These are phyloP conservation scores for Trametes cubensis DNA, from an alignment of 768 basidiomycete species.

Conservation along the genomic window DNA sequence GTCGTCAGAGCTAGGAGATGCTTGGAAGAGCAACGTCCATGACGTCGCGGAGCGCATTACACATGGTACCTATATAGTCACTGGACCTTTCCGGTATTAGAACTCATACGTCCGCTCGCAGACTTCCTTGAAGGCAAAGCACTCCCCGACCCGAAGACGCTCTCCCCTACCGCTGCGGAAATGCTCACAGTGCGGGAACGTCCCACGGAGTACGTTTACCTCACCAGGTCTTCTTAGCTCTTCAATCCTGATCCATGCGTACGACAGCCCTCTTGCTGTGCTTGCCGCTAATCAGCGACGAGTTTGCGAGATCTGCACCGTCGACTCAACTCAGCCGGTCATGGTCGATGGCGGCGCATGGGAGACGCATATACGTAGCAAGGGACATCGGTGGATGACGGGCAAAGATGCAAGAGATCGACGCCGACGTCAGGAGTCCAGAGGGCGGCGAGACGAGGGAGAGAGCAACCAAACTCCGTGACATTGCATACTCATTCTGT, in stretches of 20 bases:
- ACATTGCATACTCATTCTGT: too few species aligned
- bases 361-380: slow-evolving; percentile 59
- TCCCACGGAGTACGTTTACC: slow-evolving; percentile 45
- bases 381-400: slow-evolving; percentile 52
- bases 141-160: slow-evolving; percentile 57
- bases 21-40: slow-evolving; percentile 62
- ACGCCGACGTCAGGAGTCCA: not conserved
- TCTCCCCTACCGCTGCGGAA: slow-evolving; percentile 57
- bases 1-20: slow-evolving; percentile 49
- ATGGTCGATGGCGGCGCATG: slow-evolving; percentile 65
- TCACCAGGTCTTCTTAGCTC: not conserved
- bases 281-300: slow-evolving; percentile 59
- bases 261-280: slow-evolving; percentile 55
- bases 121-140: slow-evolving; percentile 55
- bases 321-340: slow-evolving; percentile 54
- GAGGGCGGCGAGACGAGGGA: not conserved
- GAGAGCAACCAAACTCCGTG: not conserved
- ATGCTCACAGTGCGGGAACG: slow-evolving; percentile 53
- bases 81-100: not conserved
- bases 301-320: slow-evolving; percentile 66
- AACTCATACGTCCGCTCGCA: slow-evolving; percentile 28
- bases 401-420: not conserved
- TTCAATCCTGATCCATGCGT: too few species aligned
- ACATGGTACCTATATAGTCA: slow-evolving; percentile 41
- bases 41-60: slow-evolving; percentile 52